Evolutionary conservation across 345 rosid species (phyloP), one percentile per base, ranked within the genome.

Genomic region (Eucalyptus tenuipes): DNA sequence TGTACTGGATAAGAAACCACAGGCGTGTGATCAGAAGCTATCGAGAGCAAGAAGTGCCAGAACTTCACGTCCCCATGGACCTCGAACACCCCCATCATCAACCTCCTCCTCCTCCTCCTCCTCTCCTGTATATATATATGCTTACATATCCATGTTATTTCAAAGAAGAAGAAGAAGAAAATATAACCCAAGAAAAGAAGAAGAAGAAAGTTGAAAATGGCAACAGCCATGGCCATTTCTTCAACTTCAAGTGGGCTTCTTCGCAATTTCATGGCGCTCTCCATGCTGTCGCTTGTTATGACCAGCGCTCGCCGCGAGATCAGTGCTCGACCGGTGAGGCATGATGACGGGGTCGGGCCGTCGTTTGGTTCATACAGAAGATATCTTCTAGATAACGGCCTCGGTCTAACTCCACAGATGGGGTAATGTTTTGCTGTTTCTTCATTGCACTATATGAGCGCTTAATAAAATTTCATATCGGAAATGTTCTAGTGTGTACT

Each of bases 321-420:
- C 24, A 49, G 75, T n/a, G 79, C 37, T 57, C 79, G 3, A 57
- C 27, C 45, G 1, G n/a, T n/a, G 48, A n/a, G 88, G 52, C 48
- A 27, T 16, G 57, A 48, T 2, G 45, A 22, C 13, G 42, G 7
- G 25, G 10, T 18, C 45, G 5, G 27, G 20, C 45, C 4, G 4
- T 18, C 45, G 45, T 24, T 71, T 20, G 82, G 45, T 29, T 49
- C 66, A 31, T 37, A 59, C 87, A 90, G 96, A 86, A 90, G 93
- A 90, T 90, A 66, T 89, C 90, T 95, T 90, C 47, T 94, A 86
- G 90, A 85, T 47, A 93, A 95, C 85, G 96, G 94, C 89, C 95
- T 93, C 59, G 96, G 91, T 86, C 91, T 68, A 7, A 86, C 94
- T 93, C 96, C 96, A 29, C 94, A 91, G 61, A 93, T 94, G 97